Base-by-base conservation (phyloP, 129 eudicot species). In the Chrysanthemum lavandulifolium region DNA sequence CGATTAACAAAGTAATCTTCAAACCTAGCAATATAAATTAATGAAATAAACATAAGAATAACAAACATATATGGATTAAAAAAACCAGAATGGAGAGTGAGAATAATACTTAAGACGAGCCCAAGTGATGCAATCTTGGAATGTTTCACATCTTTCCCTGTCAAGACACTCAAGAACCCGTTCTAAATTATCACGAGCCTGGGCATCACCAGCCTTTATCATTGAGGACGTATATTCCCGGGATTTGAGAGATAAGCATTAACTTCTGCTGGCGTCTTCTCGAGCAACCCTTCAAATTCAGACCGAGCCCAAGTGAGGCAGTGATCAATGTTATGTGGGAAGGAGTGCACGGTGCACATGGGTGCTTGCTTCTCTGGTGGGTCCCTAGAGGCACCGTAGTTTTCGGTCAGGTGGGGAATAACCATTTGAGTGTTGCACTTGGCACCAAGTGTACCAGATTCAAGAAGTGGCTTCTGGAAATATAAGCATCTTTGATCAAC, bases 291-390 rank as follows among this genome's bases (percentile, higher is more conserved):
- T 82, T 92, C 98, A 72, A 92, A 92, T 49, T 92, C 98, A 45
- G 98, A 92, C 27, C 98, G 83, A 1, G 98, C 96, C 98, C 98
- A 92, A 5, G 98, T 89, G 83, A 92, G 57, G 74, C 98, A 92
- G 59, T 92, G 98, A 77, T 92, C 98, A 64, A 92, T 92, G 82
- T 92, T 92, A 78, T 92, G 95, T 2, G 98, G 98, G 70, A 92
- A 92, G 2, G 96, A 88, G 65, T 86, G 97, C 76, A 92, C 94
- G 0, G 97, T 92, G 43, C 97, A 91, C 97, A 92, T 89, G 0
- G 94, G 96, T 19, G 97, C 97, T 80, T 89, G 94, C 66, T 87
- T 89, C 84, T 92, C 97, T 11, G 96, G 97, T 29, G 97, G 96
- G 72, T 92, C 96, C 78, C 98, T 81, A 10, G 98, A 89, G 69